Evolutionary conservation across 2,329 filamentous ascomycete genomes (phyloP), one percentile per base, ranked within the genome.

Genomic region (Zalaria obscura): DNA sequence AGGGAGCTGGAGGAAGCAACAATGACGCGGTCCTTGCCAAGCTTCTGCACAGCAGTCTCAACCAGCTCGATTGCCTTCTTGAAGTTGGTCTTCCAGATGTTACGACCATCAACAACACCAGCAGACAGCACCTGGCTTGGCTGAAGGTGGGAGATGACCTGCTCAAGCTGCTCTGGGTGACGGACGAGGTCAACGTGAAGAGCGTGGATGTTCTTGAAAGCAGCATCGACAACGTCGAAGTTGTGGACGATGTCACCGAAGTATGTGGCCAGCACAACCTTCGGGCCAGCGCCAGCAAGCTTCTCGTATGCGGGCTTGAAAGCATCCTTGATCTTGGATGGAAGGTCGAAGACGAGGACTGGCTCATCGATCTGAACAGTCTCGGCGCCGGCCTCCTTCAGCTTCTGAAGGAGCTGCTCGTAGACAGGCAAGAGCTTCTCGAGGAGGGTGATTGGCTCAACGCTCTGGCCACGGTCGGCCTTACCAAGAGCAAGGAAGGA

Each of bases 41-140:
- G 78, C 73, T 93, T 86, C 73, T 95, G 85, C 57, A 96, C 72
- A 50, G 89, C 91, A 46, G 77, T 72, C 78, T 96, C 86, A 47
- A 91, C 82, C 50, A 72, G 77, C 73, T 91, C 88, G 51, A 98
- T 93, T 59, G 91, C 87, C 57, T 78, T 78, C 78, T 93, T 83
- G 72, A 95, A 83, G 80, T 96, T 93, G 70, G 87, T 95, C 84
- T 98, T 98, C 91, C 91, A 98, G 75, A 98, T 96, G 78, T 98
- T 98, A 60, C 91, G 87, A 58, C 91, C 91, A 58, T 98, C 88
- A 53, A 98, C 91, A 55, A 98, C 83, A 85, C 91, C 91, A 51
- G 80, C 83, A 52, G 91, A 98, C 52, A 98, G 80, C 54, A 87
- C 68, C 63, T 94, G 93, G 65, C 87, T 86, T 63, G 85, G 68